Base-by-base conservation (phyloP, 768 basidiomycete species). In the Hygrophoropsis aurantiaca region DNA sequence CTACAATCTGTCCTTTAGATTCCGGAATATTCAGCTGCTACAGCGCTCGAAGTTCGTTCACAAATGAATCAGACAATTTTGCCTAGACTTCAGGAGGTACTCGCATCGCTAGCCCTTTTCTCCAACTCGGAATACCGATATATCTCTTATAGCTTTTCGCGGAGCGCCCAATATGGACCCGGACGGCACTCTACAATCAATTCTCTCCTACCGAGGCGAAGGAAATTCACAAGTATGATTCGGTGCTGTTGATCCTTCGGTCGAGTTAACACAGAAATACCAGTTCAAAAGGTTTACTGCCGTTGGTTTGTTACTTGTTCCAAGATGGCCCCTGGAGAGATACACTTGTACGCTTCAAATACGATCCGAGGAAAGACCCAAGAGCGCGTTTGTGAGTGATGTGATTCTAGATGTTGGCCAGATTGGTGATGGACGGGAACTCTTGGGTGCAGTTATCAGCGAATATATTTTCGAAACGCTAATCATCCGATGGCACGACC, bases 261-360 rank as follows among this genome's bases (percentile, higher is more conserved):
- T 16, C 11, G 20, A 19, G 7, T 19, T n/a, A 21, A 37, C 58
- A 50, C 33, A 59, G 37, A 5, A 40, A 32, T 18, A 42, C 18
- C 48, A 95, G 93, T 50, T 87, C 89, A 11, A 95, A 94, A 61
- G 67, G 82, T 5, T 74, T 93, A 13, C 77, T 95, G 15, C 87
- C 94, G 3, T 67, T 89, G 5, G 81, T 87, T 3, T 86, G 84
- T 45, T 99, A 94, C 59, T 86, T 89, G 8, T 94, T 97, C 60
- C 81, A 85, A 55, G 94, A 97, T 54, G 97, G 97, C 0, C 94
- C 94, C 3, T 98, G 89, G 85, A 78, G 92, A 33, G 94, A 97
- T 56, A 88, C 89, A 11, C 76, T 94, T 41, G 77, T 97, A 27
- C 81, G 82, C 37, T 86, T 93, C 47, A 83, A 85, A 11, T 98